These are phyloP conservation scores for Zea luxurians DNA, from an alignment of 176 grass and related monocot species.

Conservation along the genomic window DNA sequence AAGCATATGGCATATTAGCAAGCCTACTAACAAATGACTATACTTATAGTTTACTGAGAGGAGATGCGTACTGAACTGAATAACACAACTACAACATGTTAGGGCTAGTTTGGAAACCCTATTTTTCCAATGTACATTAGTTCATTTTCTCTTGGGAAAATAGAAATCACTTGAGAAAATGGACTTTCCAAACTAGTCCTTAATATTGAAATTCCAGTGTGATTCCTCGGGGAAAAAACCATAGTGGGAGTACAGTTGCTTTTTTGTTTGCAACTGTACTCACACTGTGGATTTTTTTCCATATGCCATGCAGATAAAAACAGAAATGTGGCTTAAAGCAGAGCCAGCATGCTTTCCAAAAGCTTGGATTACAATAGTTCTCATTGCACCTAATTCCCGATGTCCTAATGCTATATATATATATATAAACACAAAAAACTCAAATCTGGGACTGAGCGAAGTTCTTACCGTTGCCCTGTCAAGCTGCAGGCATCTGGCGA, in stretches of 20 bases:
- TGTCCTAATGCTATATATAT: slow-evolving; percentile 4
- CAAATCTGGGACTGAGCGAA: not conserved
- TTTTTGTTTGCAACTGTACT: not conserved
- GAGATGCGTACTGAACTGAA: not conserved
- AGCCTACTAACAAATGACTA: not conserved
- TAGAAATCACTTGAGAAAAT: too few relatives aligned
- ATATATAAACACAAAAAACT: not conserved
- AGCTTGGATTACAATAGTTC: not conserved
- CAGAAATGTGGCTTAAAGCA: not conserved
- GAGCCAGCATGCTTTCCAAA: not conserved
- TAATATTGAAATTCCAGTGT: slow-evolving; percentile 4
- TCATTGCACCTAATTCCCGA: not conserved
- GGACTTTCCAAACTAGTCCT: too few relatives aligned
- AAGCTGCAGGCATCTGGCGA: slow-evolving; percentile 69
- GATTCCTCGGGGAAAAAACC: too few relatives aligned
- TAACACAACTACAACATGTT: not conserved
- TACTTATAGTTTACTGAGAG: not conserved
- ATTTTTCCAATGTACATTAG: too few relatives aligned
- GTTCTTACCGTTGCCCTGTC: slow-evolving; percentile 58
- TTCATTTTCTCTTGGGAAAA: too few relatives aligned
- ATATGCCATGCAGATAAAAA: not conserved
- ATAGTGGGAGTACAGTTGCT: not conserved
- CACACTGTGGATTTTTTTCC: not conserved
- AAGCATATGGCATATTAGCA: not conserved
- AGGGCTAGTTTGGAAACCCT: too few relatives aligned